Percentiles rank a stretch among this genome's conserved stretches.
Conservation (phyloP, 495 filamentous ascomycete species). For the Daldinia decipiens region DNA sequence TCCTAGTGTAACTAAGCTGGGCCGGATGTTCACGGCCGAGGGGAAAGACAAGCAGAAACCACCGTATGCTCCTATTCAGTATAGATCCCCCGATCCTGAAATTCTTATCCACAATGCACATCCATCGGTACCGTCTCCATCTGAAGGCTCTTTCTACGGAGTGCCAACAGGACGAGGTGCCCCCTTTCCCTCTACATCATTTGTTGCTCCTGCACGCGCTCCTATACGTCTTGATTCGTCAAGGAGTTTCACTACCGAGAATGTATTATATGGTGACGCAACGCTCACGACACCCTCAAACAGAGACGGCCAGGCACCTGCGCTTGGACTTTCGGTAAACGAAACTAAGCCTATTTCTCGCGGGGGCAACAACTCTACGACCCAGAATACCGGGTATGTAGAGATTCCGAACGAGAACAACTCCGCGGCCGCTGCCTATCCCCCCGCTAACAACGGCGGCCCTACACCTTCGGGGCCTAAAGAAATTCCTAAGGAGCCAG, state of each 20-base stretch:
- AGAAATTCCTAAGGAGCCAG: background rate
- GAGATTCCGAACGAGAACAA: too few species aligned
- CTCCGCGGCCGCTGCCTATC: too few species aligned
- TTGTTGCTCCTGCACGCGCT: background rate
- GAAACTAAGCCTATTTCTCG: background rate
- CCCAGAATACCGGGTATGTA: too few species aligned
- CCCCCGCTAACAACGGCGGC: too few species aligned
- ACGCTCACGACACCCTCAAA: slow-evolving; percentile 42
- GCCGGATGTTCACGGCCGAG: background rate
- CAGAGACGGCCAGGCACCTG: background rate
- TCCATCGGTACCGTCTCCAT: slow-evolving; percentile 13
- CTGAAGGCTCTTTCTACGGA: slow-evolving; percentile 32
- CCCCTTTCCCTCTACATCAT: slow-evolving; percentile 11
- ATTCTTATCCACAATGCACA: slow-evolving; percentile 26
- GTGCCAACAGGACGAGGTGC: slow-evolving; percentile 34
- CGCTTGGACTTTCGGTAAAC: background rate
- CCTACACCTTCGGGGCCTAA: background rate
- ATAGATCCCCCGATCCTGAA: slow-evolving; percentile 31
- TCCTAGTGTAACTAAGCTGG: slow-evolving; percentile 8
- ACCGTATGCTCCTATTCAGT: slow-evolving; percentile 19
- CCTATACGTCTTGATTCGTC: slow-evolving; percentile 30
- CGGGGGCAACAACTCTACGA: background rate
- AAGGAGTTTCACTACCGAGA: slow-evolving; percentile 54
- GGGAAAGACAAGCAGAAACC: background rate
- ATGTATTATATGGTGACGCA: slow-evolving; percentile 47